Evolutionary conservation across 73 alveolate genomes (phyloP), one percentile per base, ranked within the genome.

Genomic region (Symbiodinium natans): DNA sequence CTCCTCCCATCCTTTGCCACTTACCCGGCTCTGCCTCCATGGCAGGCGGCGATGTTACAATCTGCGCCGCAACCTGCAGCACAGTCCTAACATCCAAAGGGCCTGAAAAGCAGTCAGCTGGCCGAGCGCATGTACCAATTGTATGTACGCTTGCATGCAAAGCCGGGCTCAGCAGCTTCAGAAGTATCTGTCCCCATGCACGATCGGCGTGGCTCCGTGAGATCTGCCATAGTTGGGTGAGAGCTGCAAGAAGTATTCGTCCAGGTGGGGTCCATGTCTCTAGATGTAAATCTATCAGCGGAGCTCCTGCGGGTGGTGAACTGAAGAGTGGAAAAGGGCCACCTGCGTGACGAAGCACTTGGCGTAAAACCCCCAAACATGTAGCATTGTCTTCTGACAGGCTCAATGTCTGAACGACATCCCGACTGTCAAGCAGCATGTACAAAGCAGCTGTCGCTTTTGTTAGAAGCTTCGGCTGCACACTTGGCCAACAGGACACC

Each of bases 251-350:
- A 19, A 63, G 80, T 23, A 63, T 17, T 63, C 80, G 29, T 13
- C 80, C 80, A 23, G 80, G 80, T 23, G 80, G 80, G 33, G 80
- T 63, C 80, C 80, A 63, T 3, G 80, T 63, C 33, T 63, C 80
- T 9, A 36, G 11, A 29, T 3, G 31, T n/a, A 63, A n/a, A 27
- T 63, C 80, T 23, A 63, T 9, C 7, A 63, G 17, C 36, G 80
- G 11, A 0, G 80, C 80, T 63, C 80, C 80, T 23, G 80, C 36
- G 36, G 19, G 13, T 27, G 36, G 11, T 2, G 80, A 29, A 63
- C 36, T 25, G 80, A 63, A 63, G 36, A 63, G 27, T 29, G 80
- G 80, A 25, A 63, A 63, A 13, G 17, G 19, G 80, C 80, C 80
- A 17, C 36, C 36, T 9, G 39, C 80, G 27, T 29, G 11, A 23